phyloP scores from a whole-genome alignment of 2,329 filamentous ascomycete species.

The Lojkania enalia region DNA sequence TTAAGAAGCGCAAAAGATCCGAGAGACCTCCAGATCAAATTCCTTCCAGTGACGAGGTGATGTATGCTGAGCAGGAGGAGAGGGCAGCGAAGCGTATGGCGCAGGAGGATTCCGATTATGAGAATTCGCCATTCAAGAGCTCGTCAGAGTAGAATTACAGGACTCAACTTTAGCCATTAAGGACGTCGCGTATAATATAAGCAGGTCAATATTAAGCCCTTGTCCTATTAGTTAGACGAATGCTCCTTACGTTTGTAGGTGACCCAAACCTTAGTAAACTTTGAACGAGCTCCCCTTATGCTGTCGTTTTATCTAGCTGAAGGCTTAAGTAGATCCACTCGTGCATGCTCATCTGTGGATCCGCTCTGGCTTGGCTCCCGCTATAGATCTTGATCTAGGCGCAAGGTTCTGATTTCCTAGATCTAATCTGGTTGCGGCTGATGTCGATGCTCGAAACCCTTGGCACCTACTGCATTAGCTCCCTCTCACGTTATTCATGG shows the following conservation, averaged over 20 bases:
- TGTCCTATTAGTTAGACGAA: not conserved
- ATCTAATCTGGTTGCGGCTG: too few relatives aligned
- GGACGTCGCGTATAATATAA: not conserved
- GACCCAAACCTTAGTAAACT: not conserved
- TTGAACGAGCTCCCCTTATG: not conserved
- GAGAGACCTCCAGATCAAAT: conserved; percentile 22
- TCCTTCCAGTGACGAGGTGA: conserved; percentile 20
- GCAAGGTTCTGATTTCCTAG: too few relatives aligned
- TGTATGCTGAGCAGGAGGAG: conserved; percentile 22
- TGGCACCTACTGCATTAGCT: too few relatives aligned
- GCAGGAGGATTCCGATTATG: conserved; percentile 5
- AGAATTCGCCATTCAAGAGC: conserved; percentile 13
- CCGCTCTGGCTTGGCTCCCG: too few relatives aligned
- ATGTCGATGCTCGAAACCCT: too few relatives aligned
- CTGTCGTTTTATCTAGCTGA: not conserved
- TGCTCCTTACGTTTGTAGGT: too few relatives aligned
- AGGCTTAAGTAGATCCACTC: too few relatives aligned
- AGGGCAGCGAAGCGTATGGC: conserved; percentile 21
- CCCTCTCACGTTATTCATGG: too few relatives aligned
- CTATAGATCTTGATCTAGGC: too few relatives aligned
- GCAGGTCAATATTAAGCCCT: conserved; percentile 1
- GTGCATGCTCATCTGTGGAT: too few relatives aligned
- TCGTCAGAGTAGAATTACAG: conserved; percentile 6
- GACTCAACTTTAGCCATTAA: not conserved
- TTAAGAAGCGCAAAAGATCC: conserved; percentile 24